Evolutionary conservation across 2,329 filamentous ascomycete genomes (phyloP), one percentile per base, ranked within the genome.

Genomic region (Monosporascus sp.): DNA sequence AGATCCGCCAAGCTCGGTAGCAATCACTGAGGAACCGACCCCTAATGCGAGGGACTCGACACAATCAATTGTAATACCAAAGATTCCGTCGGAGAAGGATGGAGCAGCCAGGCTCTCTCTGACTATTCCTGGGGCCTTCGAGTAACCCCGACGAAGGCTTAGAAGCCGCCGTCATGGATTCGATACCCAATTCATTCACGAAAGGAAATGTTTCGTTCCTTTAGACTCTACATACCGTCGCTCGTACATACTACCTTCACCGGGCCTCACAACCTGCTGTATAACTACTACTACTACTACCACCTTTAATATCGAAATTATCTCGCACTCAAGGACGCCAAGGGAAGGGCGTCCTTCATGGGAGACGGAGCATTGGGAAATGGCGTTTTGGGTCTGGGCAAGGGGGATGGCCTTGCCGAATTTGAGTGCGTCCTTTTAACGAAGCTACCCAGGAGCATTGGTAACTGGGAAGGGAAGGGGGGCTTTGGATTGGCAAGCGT

Each of bases 61-160:
- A 14, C 60, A 61, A 51, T 60, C 57, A 11, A 56, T 44, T 55
- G 65, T 37, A 37, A 59, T 50, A 31, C 56, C 51, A 47, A 57
- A 9, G 27, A 27, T 57, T 48, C 65, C 65, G 36, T 52, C 49
- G 5, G 62, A 53, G 14, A 67, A 62, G 39, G 66, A 68, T 24
- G 64, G 58, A 45, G 54, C 53, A 25, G 60, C 70, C 53, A 61
- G 65, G 48, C 61, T 72, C 45, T 72, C 70, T 17, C 67, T 72
- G 34, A 65, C 70, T 15, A 72, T 74, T 51, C 70, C 69, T 25
- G 61, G 63, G 14, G 54, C 63, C 20, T 65, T 62, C 47, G 56
- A 51, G n/a, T 51, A 53, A 18, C 54, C 31, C 31, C 31, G 31
- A 34, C 11, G 4, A 14, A 34, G 31, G 9, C 14, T 31, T 31